Evolutionary conservation across 768 basidiomycete species (phyloP).

Genomic region (Lactarius deliciosus): DNA sequence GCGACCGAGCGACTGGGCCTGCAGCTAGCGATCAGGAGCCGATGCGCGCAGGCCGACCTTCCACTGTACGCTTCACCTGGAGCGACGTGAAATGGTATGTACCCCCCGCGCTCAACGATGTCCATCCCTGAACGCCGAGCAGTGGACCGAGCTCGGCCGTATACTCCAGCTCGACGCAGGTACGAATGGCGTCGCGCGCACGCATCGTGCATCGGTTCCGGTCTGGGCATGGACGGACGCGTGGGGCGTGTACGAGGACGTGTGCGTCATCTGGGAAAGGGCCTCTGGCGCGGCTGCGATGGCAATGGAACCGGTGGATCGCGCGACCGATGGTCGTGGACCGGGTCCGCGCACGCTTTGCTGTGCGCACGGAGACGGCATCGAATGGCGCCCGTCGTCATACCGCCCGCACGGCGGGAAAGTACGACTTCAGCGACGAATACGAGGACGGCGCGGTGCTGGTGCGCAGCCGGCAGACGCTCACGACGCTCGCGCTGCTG

Average conservation of each 20-base stretch:
- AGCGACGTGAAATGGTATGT: too few species aligned
- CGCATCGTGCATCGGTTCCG: background rate
- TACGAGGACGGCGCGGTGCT: slow-evolving; percentile 55
- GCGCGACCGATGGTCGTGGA: background rate
- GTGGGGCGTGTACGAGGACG: slow-evolving; percentile 83
- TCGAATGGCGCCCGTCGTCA: slow-evolving; percentile 52
- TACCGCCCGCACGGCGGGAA: background rate
- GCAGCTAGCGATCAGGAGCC: slow-evolving; percentile 53
- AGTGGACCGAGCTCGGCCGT: too few species aligned
- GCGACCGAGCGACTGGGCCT: slow-evolving; percentile 50
- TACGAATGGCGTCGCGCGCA: background rate
- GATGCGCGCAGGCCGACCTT: too few species aligned
- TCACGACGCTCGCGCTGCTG: slow-evolving; percentile 52
- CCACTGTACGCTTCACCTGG: too few species aligned
- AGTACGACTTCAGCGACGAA: slow-evolving; percentile 6
- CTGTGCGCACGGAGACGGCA: slow-evolving; percentile 61
- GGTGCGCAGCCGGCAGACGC: slow-evolving; percentile 37
- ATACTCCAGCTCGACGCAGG: slow-evolving; percentile 42
- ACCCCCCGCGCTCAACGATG: too few species aligned
- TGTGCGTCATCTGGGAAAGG: too few species aligned
- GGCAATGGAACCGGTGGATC: too few species aligned
- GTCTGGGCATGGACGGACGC: slow-evolving; percentile 45
- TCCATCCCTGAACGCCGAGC: too few species aligned
- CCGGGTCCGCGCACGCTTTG: too few species aligned
- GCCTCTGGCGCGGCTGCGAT: too few species aligned